Percentiles rank a stretch among this genome's conserved stretches.
phyloP scores from a whole-genome alignment of 2,329 filamentous ascomycete species.

The Penicillium nordicum region DNA sequence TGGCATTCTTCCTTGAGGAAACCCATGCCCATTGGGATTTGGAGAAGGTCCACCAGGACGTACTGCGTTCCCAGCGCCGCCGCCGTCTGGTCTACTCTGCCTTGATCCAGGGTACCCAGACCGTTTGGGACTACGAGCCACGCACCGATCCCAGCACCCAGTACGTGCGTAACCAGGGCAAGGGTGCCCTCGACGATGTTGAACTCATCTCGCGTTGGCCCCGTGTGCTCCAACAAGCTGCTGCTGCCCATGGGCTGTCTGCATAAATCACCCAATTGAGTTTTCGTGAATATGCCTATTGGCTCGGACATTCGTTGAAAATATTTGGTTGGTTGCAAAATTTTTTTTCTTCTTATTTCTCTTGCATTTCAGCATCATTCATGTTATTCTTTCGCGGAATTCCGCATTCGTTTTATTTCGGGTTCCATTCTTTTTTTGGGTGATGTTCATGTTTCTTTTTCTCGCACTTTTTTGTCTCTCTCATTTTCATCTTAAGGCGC shows the following conservation, averaged over 20 bases:
- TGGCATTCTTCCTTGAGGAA: conserved; percentile 69
- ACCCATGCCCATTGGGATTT: conserved; percentile 77
- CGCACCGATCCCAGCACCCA: conserved; percentile 50
- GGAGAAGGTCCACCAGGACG: conserved; percentile 68
- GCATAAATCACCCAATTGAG: background rate
- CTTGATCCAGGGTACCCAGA: conserved; percentile 70
- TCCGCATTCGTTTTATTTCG: background rate
- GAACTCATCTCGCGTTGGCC: conserved; percentile 44
- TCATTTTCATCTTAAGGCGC: conserved; percentile 29
- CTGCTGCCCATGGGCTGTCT: conserved; percentile 23
- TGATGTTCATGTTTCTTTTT: conserved; percentile 3
- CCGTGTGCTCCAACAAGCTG: conserved; percentile 35
- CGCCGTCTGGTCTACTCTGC: conserved; percentile 76
- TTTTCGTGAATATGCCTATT: background rate
- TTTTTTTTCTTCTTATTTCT: background rate
- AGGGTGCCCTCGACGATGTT: conserved; percentile 41
- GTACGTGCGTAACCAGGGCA: conserved; percentile 66
- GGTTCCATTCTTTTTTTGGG: background rate
- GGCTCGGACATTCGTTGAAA: background rate
- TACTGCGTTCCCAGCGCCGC: conserved; percentile 73
- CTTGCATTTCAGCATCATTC: conserved; percentile 1
- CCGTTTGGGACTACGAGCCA: conserved; percentile 83
- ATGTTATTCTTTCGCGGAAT: conserved; percentile 6
- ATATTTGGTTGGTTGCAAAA: background rate
- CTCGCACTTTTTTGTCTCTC: background rate